Conservation (phyloP, 2,329 filamentous ascomycete genomes). For the Cladosporium sp. region DNA sequence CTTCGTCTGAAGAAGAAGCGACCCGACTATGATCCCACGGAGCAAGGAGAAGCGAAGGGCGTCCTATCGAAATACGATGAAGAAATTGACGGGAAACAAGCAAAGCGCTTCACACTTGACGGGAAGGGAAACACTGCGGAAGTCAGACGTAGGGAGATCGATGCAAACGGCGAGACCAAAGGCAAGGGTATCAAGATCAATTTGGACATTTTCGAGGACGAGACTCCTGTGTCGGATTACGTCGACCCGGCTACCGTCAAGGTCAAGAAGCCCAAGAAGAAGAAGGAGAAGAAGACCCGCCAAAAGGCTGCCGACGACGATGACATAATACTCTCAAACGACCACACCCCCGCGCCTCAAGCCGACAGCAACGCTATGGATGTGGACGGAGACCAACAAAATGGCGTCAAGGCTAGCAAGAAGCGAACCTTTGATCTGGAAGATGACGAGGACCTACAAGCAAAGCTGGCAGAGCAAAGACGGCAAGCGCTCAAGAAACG, state of each 20-base stretch:
- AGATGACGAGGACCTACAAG: constrained; percentile 90
- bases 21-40: constrained; percentile 80
- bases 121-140: constrained; percentile 66
- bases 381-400: constrained; percentile 50
- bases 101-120: constrained; percentile 82
- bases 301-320: constrained; percentile 63
- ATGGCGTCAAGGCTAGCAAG: constrained; percentile 37
- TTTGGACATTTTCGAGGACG: constrained; percentile 64
- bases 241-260: constrained; percentile 82
- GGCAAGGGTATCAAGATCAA: constrained; percentile 66
- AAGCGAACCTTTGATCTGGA: constrained; percentile 61
- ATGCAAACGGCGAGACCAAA: constrained; percentile 50
- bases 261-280: constrained; percentile 87
- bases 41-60: constrained; percentile 58
- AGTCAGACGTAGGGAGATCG: constrained; percentile 44
- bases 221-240: constrained; percentile 76
- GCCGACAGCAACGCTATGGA: constrained; percentile 62
- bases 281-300: constrained; percentile 66
- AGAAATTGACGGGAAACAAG: constrained; percentile 84
- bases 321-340: constrained; percentile 38
- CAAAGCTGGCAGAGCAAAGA: constrained; percentile 76
- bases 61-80: constrained; percentile 93
- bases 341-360: constrained; percentile 25
- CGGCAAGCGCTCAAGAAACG: constrained; percentile 83
- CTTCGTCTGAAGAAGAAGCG: constrained; percentile 86